A percentile compares a stretch with the other conserved stretches of the same genome.
These are phyloP conservation scores for Vigna unguiculata DNA, from an alignment of 306 rosid species.

Conservation along the genomic window DNA sequence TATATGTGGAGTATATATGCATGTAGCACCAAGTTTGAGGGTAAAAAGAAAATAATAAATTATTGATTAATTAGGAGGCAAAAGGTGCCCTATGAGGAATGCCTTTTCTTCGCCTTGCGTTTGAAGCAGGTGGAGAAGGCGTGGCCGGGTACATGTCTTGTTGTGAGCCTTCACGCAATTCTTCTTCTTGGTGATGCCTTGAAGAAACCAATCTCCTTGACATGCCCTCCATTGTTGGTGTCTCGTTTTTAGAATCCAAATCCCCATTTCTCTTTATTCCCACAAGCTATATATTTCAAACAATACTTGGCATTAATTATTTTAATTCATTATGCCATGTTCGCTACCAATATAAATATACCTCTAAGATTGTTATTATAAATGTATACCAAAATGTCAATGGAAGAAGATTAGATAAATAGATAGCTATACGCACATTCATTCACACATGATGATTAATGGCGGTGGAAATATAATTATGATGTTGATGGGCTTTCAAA, in stretches of 20 bases:
- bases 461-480: slow-evolving; percentile 46
- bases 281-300: slow-evolving; percentile 62
- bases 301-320: background rate
- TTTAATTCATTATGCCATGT: slow-evolving; percentile 33
- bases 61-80: slow-evolving; percentile 64
- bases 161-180: slow-evolving; percentile 83
- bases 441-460: slow-evolving; percentile 18
- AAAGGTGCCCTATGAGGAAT: slow-evolving; percentile 97
- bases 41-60: background rate
- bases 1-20: slow-evolving; percentile 12
- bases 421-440: background rate
- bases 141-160: slow-evolving; percentile 77
- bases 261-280: slow-evolving; percentile 85
- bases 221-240: slow-evolving; percentile 51
- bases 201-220: slow-evolving; percentile 49
- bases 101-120: slow-evolving; percentile 94
- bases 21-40: slow-evolving; percentile 44
- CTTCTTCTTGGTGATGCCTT: slow-evolving; percentile 61
- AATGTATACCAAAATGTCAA: slow-evolving; percentile 33
- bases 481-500: slow-evolving; percentile 58
- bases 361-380: background rate
- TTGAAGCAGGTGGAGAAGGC: slow-evolving; percentile 81
- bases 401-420: slow-evolving; percentile 2
- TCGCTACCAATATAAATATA: background rate
- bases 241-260: slow-evolving; percentile 63